Evolutionary conservation across 192 early-diverging fungal genomes (phyloP).

Genomic region (Podila epigama): DNA sequence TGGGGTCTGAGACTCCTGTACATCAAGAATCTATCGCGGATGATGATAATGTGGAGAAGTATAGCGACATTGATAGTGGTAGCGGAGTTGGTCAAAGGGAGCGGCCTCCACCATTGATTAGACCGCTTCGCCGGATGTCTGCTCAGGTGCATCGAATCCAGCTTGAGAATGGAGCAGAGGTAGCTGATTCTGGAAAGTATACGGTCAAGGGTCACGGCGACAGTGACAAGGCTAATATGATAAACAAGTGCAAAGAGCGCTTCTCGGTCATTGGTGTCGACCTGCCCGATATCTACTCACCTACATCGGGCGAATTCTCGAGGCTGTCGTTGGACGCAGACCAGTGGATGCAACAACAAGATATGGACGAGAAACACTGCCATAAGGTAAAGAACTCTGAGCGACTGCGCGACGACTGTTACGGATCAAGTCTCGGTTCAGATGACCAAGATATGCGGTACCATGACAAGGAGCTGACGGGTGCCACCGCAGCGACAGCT

Average conservation of each 20-base stretch:
- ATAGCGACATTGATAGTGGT: slow-evolving; percentile 16
- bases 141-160: slow-evolving; percentile 3
- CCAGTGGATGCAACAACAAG: neutral
- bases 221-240: neutral
- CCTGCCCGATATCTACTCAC: slow-evolving; percentile 27
- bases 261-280: slow-evolving; percentile 35
- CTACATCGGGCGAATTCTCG: slow-evolving; percentile 32
- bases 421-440: neutral
- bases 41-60: neutral
- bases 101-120: neutral
- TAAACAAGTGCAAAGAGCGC: slow-evolving; percentile 11
- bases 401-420: slow-evolving; percentile 5
- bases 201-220: neutral
- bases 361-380: neutral
- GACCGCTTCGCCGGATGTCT: neutral
- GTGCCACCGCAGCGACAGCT: neutral
- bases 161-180: neutral
- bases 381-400: slow-evolving; percentile 1
- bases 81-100: slow-evolving; percentile 18
- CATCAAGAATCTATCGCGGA: neutral
- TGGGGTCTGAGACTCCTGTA: neutral
- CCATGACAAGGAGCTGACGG: neutral
- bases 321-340: slow-evolving; percentile 33
- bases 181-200: neutral
- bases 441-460: neutral